Evolutionary conservation across 1,284 basidiomycete genomes (phyloP), one percentile per base, ranked within the genome.

Genomic region (Rhodotorula sp.): DNA sequence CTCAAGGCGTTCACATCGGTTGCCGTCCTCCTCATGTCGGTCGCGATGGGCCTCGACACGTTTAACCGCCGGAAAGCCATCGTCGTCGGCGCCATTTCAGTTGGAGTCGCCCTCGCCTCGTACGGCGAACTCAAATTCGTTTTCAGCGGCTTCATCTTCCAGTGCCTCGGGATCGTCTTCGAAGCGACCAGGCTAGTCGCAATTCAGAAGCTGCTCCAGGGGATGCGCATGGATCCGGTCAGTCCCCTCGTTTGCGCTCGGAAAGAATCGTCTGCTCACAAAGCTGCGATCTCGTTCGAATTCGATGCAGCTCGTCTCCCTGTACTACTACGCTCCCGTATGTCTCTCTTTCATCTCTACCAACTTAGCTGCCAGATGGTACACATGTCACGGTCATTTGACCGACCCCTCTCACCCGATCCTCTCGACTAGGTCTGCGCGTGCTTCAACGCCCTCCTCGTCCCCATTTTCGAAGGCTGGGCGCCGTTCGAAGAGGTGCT

Each of bases 391-490:
- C 30, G 6, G 18, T 20, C 4, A 1, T 4, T 7, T 33, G 5
- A 18, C 22, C 22, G 14, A 4, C 33, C 15, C 12, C n/a, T 8
- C 15, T 4, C 51, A 12, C 24, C 17, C 6, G 3, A 17, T 17
- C 26, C 7, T 4, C 14, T 15, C 29, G 29, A 4, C 8, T 24
- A 61, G 60, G 75, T 81, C 60, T 84, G 83, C 78, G 80, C 82
- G 26, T 77, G 78, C 22, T 77, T 84, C 69, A 84, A 83, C 74
- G 76, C 77, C 17, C 45, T 80, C 61, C 76, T 83, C 30, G 76
- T 84, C 54, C 82, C 82, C 26, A 74, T 83, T 62, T 78, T 81
- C 60, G 83, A 84, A 73, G 83, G 83, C 48, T 72, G 77, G 17
- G 79, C 78, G 20, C 83, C 83, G 2, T 80, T 84, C 72, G 64